Base-by-base conservation (phyloP, 2,329 filamentous ascomycete species). In the Colletotrichum gloeosporioides region DNA sequence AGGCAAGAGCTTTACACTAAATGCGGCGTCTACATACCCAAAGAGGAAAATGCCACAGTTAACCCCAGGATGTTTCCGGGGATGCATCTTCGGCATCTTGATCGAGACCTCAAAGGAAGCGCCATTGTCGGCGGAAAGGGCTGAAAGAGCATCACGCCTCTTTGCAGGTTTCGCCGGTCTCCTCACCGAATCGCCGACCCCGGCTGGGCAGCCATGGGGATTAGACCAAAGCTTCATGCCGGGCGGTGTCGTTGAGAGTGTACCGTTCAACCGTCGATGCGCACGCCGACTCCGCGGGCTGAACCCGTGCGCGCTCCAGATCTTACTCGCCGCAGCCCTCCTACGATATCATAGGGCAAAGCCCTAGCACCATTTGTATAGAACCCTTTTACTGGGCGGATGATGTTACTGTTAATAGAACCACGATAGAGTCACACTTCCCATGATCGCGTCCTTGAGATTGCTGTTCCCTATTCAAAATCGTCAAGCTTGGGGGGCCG, bases 331-430 rank as follows among this genome's bases (percentile, higher is more conserved):
- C n/a, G 10, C 44, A 22, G 44, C 1, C 9, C 5, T 49, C 18
- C 44, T n/a, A 22, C 0, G 2, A 0, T 49, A n/a, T 49, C 18
- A 10, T 8, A 18, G 9, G 9, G 5, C 18, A 49, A 49, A 22
- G 22, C 22, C 22, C 22, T 2, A 22, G 22, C 22, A 22, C 22
- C 22, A 22, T 22, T 22, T 10, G 31, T 2, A 13, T 34, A 34
- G 12, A 34, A 34, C 12, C 32, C 32, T 8, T 34, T 22, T 4
- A 13, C 44, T 49, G 44, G 4, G 44, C n/a, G 10, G 10, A 8
- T 8, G 4, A 22, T 10, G 2, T 2, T 53, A 3, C 2, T 0
- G 12, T 49, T 49, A 4, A 10, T 4, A 22, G 13, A 2, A 0
- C 7, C 6, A 2, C 13, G 13, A 18, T 29, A 10, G 1, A 18